Base-by-base conservation (phyloP, 257 asterid species). In the Rauvolfia tetraphylla region DNA sequence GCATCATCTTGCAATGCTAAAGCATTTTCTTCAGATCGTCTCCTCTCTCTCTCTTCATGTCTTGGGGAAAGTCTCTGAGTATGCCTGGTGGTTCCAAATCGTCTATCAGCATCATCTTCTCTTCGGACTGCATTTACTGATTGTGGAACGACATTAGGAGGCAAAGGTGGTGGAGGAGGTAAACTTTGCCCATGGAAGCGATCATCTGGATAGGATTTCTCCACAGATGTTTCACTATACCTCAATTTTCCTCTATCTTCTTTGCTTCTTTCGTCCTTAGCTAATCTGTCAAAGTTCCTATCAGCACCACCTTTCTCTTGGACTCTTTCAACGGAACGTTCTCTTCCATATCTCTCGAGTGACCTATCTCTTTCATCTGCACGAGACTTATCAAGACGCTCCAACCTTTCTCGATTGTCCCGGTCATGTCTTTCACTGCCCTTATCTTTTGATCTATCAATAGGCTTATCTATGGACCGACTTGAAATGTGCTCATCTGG, bases 161-260 rank as follows among this genome's bases (percentile, higher is more conserved):
- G 97, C 80, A 95, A 80, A 70, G 99, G 99, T 22, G 99, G 99
- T 74, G 99, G 99, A 25, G 99, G 99, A 53, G 98, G 99, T 83
- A 95, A 86, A 79, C 88, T 79, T 80, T 90, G 97, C 76, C 89
- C 96, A 75, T 88, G 94, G 78, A 88, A 85, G 79, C 93, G 90
- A 33, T 95, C 99, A 79, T 91, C 98, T 38, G 68, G 42, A 76
- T 87, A 90, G 49, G 95, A 84, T 88, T 90, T 93, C 65, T 91
- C 97, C 72, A 77, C 75, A 39, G 91, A 80, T 17, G 85, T 79
- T 75, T 93, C 98, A 79, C 79, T 71, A 76, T 90, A 81, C 38
- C 97, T 79, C 57, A 75, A 75, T 85, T 92, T 94, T 81, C 89
- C 88, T 83, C 97, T 85, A 44, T 92, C 97, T 66, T 92, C 97